Percentiles rank a stretch among this genome's conserved stretches.
phyloP scores from a whole-genome alignment of 208 protist species.

The Borovskyia barvae region DNA sequence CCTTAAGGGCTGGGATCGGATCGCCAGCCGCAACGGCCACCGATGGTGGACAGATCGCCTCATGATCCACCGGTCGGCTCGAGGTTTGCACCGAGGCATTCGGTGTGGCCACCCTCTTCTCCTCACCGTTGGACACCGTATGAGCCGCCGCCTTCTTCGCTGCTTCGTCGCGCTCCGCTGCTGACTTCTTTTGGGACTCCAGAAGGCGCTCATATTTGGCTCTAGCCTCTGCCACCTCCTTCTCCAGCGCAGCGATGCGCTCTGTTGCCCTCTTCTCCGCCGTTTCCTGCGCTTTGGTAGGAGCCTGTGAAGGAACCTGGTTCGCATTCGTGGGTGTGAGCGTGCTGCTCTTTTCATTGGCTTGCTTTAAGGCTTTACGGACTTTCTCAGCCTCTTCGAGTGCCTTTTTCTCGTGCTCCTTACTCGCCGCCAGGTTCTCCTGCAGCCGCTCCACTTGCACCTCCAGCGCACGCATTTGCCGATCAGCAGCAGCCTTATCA shows the following conservation, averaged over 20 bases:
- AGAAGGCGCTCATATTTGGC: constrained; percentile 17
- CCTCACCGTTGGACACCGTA: too few species aligned
- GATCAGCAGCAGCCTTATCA: constrained; percentile 23
- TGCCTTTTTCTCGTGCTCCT: constrained; percentile 10
- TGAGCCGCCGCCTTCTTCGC: constrained; percentile 21
- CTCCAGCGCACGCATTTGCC: constrained; percentile 23
- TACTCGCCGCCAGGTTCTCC: constrained; percentile 20
- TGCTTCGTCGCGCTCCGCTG: constrained; percentile 5
- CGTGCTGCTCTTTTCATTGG: background rate
- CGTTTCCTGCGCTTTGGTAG: constrained; percentile 8
- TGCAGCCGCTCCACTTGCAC: constrained; percentile 29
- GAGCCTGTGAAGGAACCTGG: too few species aligned
- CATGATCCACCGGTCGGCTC: background rate
- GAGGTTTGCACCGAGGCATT: too few species aligned
- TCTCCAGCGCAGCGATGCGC: constrained; percentile 12
- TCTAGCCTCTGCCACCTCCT: constrained; percentile 31
- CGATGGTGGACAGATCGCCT: constrained; percentile 1
- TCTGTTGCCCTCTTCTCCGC: constrained; percentile 10
- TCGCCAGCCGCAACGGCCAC: background rate
- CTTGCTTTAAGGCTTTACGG: background rate
- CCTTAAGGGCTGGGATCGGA: background rate
- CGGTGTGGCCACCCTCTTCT: constrained; percentile 2
- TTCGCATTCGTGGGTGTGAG: background rate
- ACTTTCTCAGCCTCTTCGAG: constrained; percentile 1
- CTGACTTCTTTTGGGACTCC: constrained; percentile 1